These are phyloP conservation scores for Thalia dealbata DNA, from an alignment of 176 grass and related monocot species.

Conservation along the genomic window DNA sequence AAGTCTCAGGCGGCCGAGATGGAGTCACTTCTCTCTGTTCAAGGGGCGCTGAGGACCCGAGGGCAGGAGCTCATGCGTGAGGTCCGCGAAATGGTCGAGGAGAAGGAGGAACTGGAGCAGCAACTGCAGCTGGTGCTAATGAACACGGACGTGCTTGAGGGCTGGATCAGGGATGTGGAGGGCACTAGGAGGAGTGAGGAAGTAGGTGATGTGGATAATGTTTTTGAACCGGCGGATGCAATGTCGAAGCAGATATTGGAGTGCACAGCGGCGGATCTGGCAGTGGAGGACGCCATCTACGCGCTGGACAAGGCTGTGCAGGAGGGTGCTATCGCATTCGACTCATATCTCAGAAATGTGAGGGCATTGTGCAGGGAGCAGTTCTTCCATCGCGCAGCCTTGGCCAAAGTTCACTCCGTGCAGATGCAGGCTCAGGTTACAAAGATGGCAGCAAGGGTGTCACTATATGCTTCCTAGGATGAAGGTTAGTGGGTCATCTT, in stretches of 20 bases:
- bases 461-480: slow-evolving; percentile 42
- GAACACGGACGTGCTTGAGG: slow-evolving; percentile 51
- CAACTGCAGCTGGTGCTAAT: slow-evolving; percentile 56
- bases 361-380: slow-evolving; percentile 54
- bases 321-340: slow-evolving; percentile 55
- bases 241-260: slow-evolving; percentile 74
- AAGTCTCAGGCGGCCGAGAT: slow-evolving; percentile 39
- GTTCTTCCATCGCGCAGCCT: slow-evolving; percentile 55
- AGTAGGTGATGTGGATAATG: slow-evolving; percentile 25
- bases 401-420: slow-evolving; percentile 42
- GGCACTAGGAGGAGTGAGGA: slow-evolving; percentile 15
- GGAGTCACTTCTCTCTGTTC: slow-evolving; percentile 42
- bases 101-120: slow-evolving; percentile 64
- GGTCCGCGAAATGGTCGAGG: slow-evolving; percentile 41
- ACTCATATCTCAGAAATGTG: slow-evolving; percentile 58
- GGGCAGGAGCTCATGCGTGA: slow-evolving; percentile 33
- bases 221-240: slow-evolving; percentile 29
- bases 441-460: slow-evolving; percentile 39
- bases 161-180: slow-evolving; percentile 48
- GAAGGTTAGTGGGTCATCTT: slow-evolving; percentile 17
- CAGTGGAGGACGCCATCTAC: slow-evolving; percentile 60
- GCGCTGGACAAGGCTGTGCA: slow-evolving; percentile 70
- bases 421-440: slow-evolving; percentile 59
- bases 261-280: slow-evolving; percentile 56
- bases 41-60: slow-evolving; percentile 46